Percentiles rank a stretch among this genome's conserved stretches.
These are phyloP conservation scores for Fragilaria radians DNA, from an alignment of 108 stramenopile species.

Conservation along the genomic window DNA sequence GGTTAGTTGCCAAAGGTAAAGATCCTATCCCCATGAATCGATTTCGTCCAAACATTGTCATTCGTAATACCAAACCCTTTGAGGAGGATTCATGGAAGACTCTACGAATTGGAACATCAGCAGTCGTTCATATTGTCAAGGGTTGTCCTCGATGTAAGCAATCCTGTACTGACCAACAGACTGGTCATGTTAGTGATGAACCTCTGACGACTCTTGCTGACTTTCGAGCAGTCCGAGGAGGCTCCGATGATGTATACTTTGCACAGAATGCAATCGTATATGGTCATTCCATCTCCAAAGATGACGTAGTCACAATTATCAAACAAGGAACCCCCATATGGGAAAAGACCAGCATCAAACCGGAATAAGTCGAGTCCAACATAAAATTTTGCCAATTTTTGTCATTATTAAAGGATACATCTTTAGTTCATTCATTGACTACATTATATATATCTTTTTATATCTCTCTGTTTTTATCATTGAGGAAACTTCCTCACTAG, in stretches of 20 bases:
- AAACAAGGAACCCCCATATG: conserved; percentile 35
- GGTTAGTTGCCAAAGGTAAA: conserved; percentile 43
- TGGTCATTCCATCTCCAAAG: conserved; percentile 16
- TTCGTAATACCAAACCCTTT: conserved; percentile 53
- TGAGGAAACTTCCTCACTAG: no score
- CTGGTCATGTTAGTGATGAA: conserved; percentile 53
- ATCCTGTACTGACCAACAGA: conserved; percentile 76
- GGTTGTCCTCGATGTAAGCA: conserved; percentile 86
- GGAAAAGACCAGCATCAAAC: conserved; percentile 21
- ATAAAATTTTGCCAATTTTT: no score
- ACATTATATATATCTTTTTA: no score
- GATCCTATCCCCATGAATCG: conserved; percentile 57
- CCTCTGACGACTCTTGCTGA: conserved; percentile 60
- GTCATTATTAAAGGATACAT: no score
- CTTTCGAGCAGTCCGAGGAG: conserved; percentile 49
- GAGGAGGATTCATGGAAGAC: conserved; percentile 86
- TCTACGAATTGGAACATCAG: conserved; percentile 51
- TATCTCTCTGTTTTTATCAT: no score
- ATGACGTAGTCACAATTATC: conserved; percentile 36
- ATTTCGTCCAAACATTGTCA: conserved; percentile 82
- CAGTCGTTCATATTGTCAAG: conserved; percentile 64
- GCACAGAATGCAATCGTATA: conserved; percentile 68
- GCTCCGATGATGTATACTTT: conserved; percentile 63
- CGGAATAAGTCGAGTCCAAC: no score
- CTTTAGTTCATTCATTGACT: no score